These are phyloP conservation scores for Cryptococcus deneoformans DNA, from an alignment of 1,284 basidiomycete species.

Conservation along the genomic window DNA sequence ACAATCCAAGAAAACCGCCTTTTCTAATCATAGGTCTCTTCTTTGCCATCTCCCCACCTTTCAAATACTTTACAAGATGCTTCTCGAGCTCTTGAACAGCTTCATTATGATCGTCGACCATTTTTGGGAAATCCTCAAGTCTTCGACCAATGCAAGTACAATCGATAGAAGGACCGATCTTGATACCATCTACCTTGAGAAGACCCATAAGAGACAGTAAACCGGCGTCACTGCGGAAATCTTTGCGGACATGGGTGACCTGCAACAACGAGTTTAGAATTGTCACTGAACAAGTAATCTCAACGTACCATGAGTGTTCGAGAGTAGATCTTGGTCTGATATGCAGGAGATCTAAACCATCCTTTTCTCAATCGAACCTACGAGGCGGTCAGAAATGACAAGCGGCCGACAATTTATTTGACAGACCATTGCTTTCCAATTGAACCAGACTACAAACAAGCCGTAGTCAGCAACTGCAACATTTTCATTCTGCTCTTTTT, in stretches of 20 bases:
- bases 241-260: conserved; percentile 67
- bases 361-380: conserved; percentile 28
- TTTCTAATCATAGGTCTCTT: conserved; percentile 70
- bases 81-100: conserved; percentile 80
- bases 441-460: conserved; percentile 61
- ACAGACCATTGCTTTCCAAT: conserved; percentile 70
- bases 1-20: conserved; percentile 67
- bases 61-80: conserved; percentile 78
- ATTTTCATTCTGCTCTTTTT: too few species aligned
- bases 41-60: conserved; percentile 65
- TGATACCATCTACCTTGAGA: conserved; percentile 56
- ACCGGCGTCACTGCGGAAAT: conserved; percentile 71
- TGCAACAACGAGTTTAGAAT: too few species aligned
- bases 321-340: conserved; percentile 48
- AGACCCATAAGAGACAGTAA: conserved; percentile 65
- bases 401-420: too few species aligned
- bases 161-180: conserved; percentile 47
- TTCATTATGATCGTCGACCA: conserved; percentile 71
- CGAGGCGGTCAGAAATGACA: too few species aligned
- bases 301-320: conserved; percentile 49
- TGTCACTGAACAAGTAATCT: too few species aligned
- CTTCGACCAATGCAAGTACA: conserved; percentile 42
- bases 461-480: too few species aligned
- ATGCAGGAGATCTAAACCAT: conserved; percentile 49
- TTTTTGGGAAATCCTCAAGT: conserved; percentile 52